phyloP scores from a whole-genome alignment of 208 protist species.

The Acanthamoeba quina region DNA sequence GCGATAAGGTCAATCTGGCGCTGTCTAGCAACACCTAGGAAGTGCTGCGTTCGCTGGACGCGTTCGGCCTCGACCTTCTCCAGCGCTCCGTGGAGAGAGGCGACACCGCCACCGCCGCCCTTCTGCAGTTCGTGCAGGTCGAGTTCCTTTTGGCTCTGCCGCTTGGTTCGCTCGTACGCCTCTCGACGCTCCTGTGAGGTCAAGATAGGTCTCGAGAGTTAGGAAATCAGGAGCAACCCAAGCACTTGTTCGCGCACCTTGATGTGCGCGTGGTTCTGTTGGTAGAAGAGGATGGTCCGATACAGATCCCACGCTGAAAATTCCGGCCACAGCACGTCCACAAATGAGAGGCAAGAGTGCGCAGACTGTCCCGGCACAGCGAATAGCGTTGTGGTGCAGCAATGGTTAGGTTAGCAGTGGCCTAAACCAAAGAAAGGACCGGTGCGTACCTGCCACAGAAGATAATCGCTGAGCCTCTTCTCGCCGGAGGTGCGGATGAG shows the following conservation, averaged over 20 bases:
- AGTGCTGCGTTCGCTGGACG: background rate
- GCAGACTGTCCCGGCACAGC: background rate
- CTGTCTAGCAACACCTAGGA: background rate
- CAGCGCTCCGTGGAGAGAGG: background rate
- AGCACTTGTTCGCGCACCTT: background rate
- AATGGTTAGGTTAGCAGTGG: too few relatives aligned
- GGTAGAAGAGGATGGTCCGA: background rate
- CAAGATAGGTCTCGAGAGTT: background rate
- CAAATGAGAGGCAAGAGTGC: background rate
- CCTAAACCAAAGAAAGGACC: background rate
- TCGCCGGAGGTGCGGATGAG: conserved; percentile 92
- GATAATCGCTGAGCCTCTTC: conserved; percentile 89
- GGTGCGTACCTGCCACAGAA: conserved; percentile 87
- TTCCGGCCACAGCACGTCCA: conserved; percentile 41
- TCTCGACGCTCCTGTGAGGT: background rate
- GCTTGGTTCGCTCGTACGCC: background rate
- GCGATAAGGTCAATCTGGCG: background rate
- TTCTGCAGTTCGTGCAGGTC: background rate
- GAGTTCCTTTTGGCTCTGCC: background rate
- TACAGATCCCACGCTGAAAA: conserved; percentile 47
- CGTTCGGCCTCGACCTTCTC: background rate
- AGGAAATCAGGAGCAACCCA: background rate
- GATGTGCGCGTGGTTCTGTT: conserved; percentile 20
- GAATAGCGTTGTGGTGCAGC: too few relatives aligned
- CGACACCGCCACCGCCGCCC: background rate